Percentiles rank a stretch among this genome's conserved stretches.
Conservation (phyloP, 495 filamentous ascomycete species). For the Copromyces sp. region DNA sequence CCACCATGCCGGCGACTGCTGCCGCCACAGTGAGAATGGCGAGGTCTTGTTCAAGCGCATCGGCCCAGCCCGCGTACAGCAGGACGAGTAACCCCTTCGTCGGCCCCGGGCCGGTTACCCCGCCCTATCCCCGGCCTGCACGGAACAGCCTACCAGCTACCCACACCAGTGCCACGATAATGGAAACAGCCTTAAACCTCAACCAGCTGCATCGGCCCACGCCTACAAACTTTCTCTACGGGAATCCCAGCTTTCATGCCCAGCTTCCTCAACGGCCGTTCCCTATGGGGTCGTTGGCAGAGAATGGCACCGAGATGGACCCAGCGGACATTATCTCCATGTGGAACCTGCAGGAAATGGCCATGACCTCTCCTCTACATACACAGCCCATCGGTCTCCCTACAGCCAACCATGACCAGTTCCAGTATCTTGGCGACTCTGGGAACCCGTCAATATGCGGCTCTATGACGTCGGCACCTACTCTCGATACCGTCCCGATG, state of each 20-base stretch:
- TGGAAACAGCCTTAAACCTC: conserved; percentile 8
- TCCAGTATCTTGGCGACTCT: conserved; percentile 7
- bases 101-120: conserved; percentile 2
- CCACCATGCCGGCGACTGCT: conserved; percentile 1
- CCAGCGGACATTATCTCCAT: conserved; percentile 16
- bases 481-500: conserved; percentile 34
- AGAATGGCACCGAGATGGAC: conserved; percentile 10
- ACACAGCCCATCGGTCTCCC: conserved; percentile 15
- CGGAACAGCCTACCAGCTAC: conserved; percentile 1
- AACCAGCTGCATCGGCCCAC: conserved; percentile 8
- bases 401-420: conserved; percentile 2
- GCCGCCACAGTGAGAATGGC: conserved; percentile 15
- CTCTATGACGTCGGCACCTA: conserved; percentile 36
- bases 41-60: conserved; percentile 18
- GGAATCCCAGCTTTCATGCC: conserved; percentile 1
- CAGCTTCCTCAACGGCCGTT: background rate
- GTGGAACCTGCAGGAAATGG: conserved; percentile 2
- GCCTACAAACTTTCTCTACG: conserved; percentile 7
- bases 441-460: conserved; percentile 28
- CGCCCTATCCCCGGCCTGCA: background rate
- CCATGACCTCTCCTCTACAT: background rate
- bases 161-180: background rate
- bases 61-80: background rate
- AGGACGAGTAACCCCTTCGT: conserved; percentile 1
- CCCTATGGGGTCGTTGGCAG: conserved; percentile 1